Percentiles rank a stretch among this genome's conserved stretches.
phyloP scores from a whole-genome alignment of 768 basidiomycete genomes.

The Suillus subaureus region DNA sequence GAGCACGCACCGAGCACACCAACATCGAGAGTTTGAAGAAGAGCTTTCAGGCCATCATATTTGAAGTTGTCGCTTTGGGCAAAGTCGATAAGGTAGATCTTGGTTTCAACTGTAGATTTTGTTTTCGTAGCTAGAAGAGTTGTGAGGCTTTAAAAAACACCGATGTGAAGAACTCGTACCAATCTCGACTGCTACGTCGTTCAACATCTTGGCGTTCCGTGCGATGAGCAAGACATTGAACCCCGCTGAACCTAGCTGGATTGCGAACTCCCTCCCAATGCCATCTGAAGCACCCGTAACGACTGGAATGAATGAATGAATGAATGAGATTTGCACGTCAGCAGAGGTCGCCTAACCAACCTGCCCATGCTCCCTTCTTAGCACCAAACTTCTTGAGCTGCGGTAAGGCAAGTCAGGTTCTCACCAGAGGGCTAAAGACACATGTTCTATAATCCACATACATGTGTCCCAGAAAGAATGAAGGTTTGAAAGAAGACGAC shows the following conservation, averaged over 20 bases:
- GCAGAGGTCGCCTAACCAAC: constrained; percentile 27
- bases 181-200: constrained; percentile 71
- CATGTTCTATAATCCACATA: constrained; percentile 26
- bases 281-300: constrained; percentile 96
- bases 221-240: constrained; percentile 89
- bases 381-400: constrained; percentile 84
- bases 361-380: constrained; percentile 87
- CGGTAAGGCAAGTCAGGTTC: neutral
- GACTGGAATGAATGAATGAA: constrained; percentile 51
- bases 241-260: constrained; percentile 84
- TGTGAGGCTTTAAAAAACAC: neutral
- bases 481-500: constrained; percentile 75
- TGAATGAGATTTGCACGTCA: neutral
- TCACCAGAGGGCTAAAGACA: constrained; percentile 2
- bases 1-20: constrained; percentile 71
- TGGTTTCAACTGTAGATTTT: constrained; percentile 54
- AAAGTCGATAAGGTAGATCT: constrained; percentile 76
- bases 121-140: constrained; percentile 35
- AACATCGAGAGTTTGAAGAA: constrained; percentile 58
- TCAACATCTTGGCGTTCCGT: constrained; percentile 65
- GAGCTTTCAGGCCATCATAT: constrained; percentile 52
- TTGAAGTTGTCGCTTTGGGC: constrained; percentile 54
- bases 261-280: constrained; percentile 91
- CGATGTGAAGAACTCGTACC: constrained; percentile 41
- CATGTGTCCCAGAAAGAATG: constrained; percentile 66